Evolutionary conservation across 2,329 filamentous ascomycete genomes (phyloP), one percentile per base, ranked within the genome.

Genomic region (Magnaporthiopsis rhizophila): DNA sequence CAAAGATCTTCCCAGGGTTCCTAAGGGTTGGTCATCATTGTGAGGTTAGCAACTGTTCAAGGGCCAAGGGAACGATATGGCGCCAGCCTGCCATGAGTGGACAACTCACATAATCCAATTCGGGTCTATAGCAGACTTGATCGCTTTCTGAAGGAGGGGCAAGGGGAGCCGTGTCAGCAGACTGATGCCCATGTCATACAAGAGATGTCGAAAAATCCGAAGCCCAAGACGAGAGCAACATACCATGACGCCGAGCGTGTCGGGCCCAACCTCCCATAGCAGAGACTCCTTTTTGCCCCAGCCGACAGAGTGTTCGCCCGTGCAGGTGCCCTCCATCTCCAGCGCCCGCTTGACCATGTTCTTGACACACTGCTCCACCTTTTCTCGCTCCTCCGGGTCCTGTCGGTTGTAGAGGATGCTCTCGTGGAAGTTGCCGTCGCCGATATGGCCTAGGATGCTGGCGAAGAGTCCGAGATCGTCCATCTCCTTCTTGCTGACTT

Each of bases 361-460:
- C 72, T 93, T 87, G 60, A 97, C 91, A 68, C 91, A 92, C 64
- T 81, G 83, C 73, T 95, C 90, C 1, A 95, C 91, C 69, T 89
- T 90, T 58, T 83, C 87, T 64, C 84, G 84, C 76, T 97, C 90
- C 32, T 81, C 85, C 3, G 85, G 82, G 64, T 92, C 81, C 30
- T 80, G 82, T 32, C 84, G 84, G 75, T 95, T 86, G 74, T 96
- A 97, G 77, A 97, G 89, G 76, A 97, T 95, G 72, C 89, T 91
- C 73, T 93, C 89, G 74, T 97, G 93, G 78, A 97, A 97, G 75
- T 97, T 97, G 53, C 93, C 93, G 72, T 97, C 93, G 15, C 93
- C 93, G 65, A 97, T 89, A 72, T 97, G 93, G 3, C 93, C 93
- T 4, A 97, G 80, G 34, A 96, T 90, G 71, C 89, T 92, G 1